Evolutionary conservation across 2,329 filamentous ascomycete genomes (phyloP), one percentile per base, ranked within the genome.

Genomic region (Talaromyces islandicus): DNA sequence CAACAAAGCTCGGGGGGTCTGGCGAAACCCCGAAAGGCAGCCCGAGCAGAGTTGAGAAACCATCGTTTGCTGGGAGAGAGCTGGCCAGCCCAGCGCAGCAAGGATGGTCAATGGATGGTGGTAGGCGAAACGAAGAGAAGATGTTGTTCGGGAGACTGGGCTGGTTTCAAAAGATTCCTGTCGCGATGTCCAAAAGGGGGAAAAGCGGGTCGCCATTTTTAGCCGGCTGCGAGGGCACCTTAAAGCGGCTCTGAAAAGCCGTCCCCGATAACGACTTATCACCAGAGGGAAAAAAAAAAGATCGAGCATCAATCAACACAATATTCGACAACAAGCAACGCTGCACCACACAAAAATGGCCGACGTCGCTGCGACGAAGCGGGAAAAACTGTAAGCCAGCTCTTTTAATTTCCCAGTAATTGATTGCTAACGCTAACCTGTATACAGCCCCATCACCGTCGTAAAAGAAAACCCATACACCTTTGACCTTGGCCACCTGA

Each of bases 381-480:
- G 30, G 14, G 73, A 77, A 66, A 75, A 71, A 73, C 69, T 77
- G 77, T 79, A 70, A 63, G 75, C 7, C 9, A 1, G 1, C 12
- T 24, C 43, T 19, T 24, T n/a, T 2, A 38, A 21, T 30, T 12
- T 32, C 27, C 38, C 24, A 12, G 14, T 51, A 12, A 17, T 30
- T 24, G 19, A 38, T 60, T 4, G 38, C 41, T 55, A 38, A 59
- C 30, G 5, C 41, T 55, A 27, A 59, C 41, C 5, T 54, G 32
- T 21, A 29, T 38, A 21, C 12, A 78, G 75, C 10, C 83, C 85
- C 51, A 81, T 89, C 63, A 84, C 82, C 17, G 88, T 91, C 71
- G 81, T 87, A 63, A 95, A 95, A 77, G 88, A 91, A 4, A 95
- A 89, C 7, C 92, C 92, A 10, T 96, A 95, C 81, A 92, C 87